Conservation (phyloP, 2,329 filamentous ascomycete genomes). For the Helminthosporium solani region DNA sequence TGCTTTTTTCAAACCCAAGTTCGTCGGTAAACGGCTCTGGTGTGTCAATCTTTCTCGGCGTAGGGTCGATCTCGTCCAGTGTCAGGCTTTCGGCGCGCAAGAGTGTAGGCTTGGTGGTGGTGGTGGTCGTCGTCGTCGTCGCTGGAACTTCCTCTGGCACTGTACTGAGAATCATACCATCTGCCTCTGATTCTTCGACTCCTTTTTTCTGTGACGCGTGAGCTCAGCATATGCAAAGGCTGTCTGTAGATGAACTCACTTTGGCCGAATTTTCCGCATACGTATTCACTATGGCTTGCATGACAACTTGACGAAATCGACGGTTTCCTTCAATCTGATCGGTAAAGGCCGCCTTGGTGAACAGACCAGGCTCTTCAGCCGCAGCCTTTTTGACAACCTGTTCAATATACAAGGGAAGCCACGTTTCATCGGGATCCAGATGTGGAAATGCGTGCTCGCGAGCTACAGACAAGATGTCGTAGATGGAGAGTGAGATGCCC, state of each 20-base stretch:
- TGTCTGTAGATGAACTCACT: background rate
- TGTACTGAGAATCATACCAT: background rate
- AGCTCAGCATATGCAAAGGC: too few relatives aligned
- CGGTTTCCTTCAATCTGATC: constrained; percentile 28
- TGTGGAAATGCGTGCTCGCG: constrained; percentile 23
- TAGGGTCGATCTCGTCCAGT: constrained; percentile 9
- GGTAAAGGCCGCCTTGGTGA: constrained; percentile 23
- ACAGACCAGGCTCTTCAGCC: constrained; percentile 22
- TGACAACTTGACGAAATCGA: constrained; percentile 27
- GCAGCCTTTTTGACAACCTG: constrained; percentile 20
- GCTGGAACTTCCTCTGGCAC: background rate
- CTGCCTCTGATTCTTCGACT: background rate
- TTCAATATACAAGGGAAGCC: constrained; percentile 29
- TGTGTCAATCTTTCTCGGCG: background rate
- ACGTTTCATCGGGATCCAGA: constrained; percentile 21
- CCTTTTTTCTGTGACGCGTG: background rate
- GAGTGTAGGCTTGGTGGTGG: too few relatives aligned
- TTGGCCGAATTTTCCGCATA: constrained; percentile 6
- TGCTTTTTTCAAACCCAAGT: constrained; percentile 15
- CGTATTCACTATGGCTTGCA: constrained; percentile 30
- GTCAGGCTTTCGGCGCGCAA: too few relatives aligned
- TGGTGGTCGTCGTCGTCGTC: background rate
- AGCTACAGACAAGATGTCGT: constrained; percentile 23
- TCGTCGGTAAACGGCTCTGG: constrained; percentile 19
- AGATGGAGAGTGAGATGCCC: constrained; percentile 20